A percentile compares a stretch with the other conserved stretches of the same genome.
phyloP scores from a whole-genome alignment of 148 eudicot species.

The Cornus florida region DNA sequence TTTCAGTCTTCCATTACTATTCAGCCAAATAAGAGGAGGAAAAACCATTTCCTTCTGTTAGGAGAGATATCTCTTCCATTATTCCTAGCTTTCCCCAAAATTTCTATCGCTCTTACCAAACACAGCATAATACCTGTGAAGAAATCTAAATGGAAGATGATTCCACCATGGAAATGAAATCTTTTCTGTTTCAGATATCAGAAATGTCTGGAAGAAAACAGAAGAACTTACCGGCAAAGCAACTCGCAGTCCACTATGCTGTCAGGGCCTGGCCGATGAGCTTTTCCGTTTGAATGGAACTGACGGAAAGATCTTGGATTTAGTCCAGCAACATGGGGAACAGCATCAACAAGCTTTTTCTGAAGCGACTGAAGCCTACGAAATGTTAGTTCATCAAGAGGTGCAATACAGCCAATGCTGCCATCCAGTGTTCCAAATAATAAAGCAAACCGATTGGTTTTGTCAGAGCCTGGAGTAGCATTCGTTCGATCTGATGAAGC shows the following conservation, averaged over 20 bases:
- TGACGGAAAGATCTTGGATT: conserved; percentile 64
- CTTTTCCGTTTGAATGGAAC: conserved; percentile 81
- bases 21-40: conserved; percentile 12
- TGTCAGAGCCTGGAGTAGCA: conserved; percentile 57
- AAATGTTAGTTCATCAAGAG: conserved; percentile 87
- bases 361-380: conserved; percentile 94
- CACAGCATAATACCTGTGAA: too few species aligned
- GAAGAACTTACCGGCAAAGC: conserved; percentile 70
- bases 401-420: conserved; percentile 93
- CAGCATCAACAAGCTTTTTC: conserved; percentile 86
- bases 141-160: not conserved
- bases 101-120: not conserved
- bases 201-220: not conserved
- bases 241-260: conserved; percentile 92
- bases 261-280: conserved; percentile 96
- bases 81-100: too few species aligned
- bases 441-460: conserved; percentile 87
- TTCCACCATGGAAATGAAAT: not conserved
- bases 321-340: conserved; percentile 22
- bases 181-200: not conserved
- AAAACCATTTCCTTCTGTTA: conserved; percentile 11
- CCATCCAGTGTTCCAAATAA: conserved; percentile 94
- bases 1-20: too few species aligned
- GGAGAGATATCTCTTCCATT: too few species aligned
- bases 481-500: conserved; percentile 55